Evolutionary conservation across 371 early-diverging fungal genomes (phyloP), one percentile per base, ranked within the genome.

Genomic region (Lichtheimia ramosa): DNA sequence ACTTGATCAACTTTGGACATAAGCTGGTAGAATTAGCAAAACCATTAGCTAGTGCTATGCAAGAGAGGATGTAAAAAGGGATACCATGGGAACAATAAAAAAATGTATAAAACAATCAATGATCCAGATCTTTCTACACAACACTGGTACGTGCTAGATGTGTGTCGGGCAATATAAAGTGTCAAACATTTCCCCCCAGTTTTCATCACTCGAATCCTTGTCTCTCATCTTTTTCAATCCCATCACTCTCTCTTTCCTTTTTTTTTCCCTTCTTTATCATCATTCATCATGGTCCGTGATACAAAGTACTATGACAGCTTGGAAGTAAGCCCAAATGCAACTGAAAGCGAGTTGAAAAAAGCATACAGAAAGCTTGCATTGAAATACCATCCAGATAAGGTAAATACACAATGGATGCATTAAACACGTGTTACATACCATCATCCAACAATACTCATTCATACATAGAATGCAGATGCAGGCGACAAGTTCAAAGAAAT

Each of bases 341-440:
- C 88, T 28, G 96, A 96, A 23, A 58, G 71, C 43, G 93, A 96
- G 64, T 82, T 97, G 65, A 94, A 92, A 71, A 94, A 93, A 70
- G 92, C 94, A 16, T 97, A 93, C 82, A 86, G 94, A 55, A 94
- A 91, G 70, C 70, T 96, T 42, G 98, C 98, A 23, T 83, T 94
- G 59, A 90, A 90, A 62, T 95, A 92, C 77, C 99, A 99, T 68
- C 99, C 94, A 51, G 98, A 96, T 77, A 95, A 95, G 85, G 89
- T 85, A 77, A 25, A 41, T n/a, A n/a, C 20, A 51, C 24, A 20
- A 58, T 23, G n/a, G n/a, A 0, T 3, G 3, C 74, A 71, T 55
- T 48, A 41, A 34, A 34, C 34, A 10, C 34, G 34, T 34, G 34
- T 34, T 34, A 34, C 34, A 8, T 34, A 34, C 10, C 6, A 8